These are phyloP conservation scores for Sicyos baderoa DNA, from an alignment of 306 rosid genomes.

Conservation along the genomic window DNA sequence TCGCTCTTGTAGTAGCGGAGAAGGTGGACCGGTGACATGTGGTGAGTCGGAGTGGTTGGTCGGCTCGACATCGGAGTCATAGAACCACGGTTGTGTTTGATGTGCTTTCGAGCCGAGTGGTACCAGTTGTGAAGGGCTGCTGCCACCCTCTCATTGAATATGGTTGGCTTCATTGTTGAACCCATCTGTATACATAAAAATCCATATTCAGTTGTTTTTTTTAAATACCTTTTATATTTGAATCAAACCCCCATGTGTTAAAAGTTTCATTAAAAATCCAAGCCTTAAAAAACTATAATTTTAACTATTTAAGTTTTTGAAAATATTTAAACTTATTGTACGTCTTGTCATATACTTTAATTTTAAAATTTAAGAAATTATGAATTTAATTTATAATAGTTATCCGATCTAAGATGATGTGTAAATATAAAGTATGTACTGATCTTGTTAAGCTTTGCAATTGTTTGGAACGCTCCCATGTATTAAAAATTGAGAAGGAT, in stretches of 20 bases:
- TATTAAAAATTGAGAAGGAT: too few relatives aligned
- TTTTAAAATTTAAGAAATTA: too few relatives aligned
- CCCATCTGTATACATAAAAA: constrained; percentile 51
- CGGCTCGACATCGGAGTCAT: constrained; percentile 44
- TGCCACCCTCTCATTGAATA: constrained; percentile 74
- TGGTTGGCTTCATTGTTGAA: constrained; percentile 64
- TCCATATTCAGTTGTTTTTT: neutral
- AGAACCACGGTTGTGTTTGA: constrained; percentile 44
- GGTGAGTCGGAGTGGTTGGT: constrained; percentile 42
- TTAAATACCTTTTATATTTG: neutral
- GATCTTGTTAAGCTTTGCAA: too few relatives aligned
- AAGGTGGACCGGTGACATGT: constrained; percentile 51
- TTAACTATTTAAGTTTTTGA: too few relatives aligned
- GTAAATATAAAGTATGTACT: too few relatives aligned
- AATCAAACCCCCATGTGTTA: neutral
- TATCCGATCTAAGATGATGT: too few relatives aligned
- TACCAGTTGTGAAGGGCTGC: constrained; percentile 67
- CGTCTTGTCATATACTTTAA: too few relatives aligned
- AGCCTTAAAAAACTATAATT: too few relatives aligned
- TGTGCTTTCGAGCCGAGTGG: constrained; percentile 46
- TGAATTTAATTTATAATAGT: too few relatives aligned
- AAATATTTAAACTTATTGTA: too few relatives aligned
- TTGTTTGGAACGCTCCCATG: too few relatives aligned
- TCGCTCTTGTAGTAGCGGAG: constrained; percentile 40
- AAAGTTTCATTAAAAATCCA: neutral